Evolutionary conservation across 495 filamentous ascomycete genomes (phyloP), one percentile per base, ranked within the genome.

Genomic region (Tuber melanosporum): DNA sequence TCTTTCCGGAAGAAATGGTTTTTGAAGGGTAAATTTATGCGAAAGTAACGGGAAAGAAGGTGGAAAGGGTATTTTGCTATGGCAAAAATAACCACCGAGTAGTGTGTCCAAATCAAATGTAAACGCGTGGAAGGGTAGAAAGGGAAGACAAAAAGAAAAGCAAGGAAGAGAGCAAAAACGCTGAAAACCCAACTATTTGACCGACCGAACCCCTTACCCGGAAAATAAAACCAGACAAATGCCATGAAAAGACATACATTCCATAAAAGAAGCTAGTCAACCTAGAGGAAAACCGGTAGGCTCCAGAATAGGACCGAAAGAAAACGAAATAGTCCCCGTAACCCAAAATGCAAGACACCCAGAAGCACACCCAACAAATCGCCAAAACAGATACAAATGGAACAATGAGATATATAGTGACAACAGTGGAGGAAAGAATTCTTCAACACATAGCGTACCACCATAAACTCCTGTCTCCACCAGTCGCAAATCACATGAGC

Each of bases 401-500:
- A 62, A 32, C 52, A 62, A n/a, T 62, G 57, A 66, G 57, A 36
- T 66, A 66, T 32, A 66, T 19, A 66, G 57, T 36, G 57, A 66
- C 57, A 66, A 66, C 57, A 66, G 57, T 66, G 57, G 57, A 66
- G 32, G 17, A 66, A 66, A 66, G 26, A 17, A 36, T 66, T 70
- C 52, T 73, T 76, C 74, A 66, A 80, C 76, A 79, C 73, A 62
- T 74, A 79, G 39, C 72, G 71, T 57, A 71, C 76, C 52, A 62
- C 76, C 76, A 79, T 73, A 73, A 52, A 71, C 52, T 69, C 49
- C 43, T 47, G 71, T 71, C 72, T 36, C 42, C 45, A 26, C 72
- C 43, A 44, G 57, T 73, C 70, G 69, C 66, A 75, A 46, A 72
- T 44, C 75, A 74, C 71, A 78, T 72, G 57, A 71, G 77, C 77